A percentile compares a stretch with the other conserved stretches of the same genome.
Evolutionary conservation across 345 rosid species (phyloP).

Genomic region (Aquilaria malaccensis): DNA sequence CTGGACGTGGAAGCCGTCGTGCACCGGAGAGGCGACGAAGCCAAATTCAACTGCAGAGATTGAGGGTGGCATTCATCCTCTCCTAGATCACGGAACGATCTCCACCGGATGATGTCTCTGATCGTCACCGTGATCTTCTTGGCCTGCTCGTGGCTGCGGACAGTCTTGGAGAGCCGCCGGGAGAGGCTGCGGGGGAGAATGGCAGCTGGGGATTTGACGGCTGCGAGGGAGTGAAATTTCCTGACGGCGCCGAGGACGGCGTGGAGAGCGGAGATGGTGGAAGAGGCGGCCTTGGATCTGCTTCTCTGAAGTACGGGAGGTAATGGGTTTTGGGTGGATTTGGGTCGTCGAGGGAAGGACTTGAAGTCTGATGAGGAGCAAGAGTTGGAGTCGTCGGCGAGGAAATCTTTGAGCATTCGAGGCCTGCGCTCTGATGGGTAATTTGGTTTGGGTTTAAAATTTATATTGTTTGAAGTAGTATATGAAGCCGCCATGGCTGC

Average conservation of each 20-base stretch:
- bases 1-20: conserved; percentile 18
- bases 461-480: not conserved
- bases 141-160: conserved; percentile 5
- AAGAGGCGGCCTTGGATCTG: conserved; percentile 32
- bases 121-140: conserved; percentile 27
- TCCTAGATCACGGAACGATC: conserved; percentile 54
- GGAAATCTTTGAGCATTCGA: conserved; percentile 74
- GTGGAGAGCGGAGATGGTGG: conserved; percentile 31
- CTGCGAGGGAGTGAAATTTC: conserved; percentile 25
- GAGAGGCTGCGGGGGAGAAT: conserved; percentile 40
- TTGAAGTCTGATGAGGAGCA: conserved; percentile 37
- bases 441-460: conserved; percentile 14
- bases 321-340: not conserved
- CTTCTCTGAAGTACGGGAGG: conserved; percentile 23
- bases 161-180: conserved; percentile 6
- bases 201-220: conserved; percentile 31
- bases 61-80: conserved; percentile 21
- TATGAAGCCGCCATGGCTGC: conserved; percentile 12
- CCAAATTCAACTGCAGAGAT: conserved; percentile 16
- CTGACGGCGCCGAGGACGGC: conserved; percentile 45
- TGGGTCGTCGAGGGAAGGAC: conserved; percentile 24
- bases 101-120: conserved; percentile 87
- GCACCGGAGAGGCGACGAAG: conserved; percentile 26
- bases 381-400: conserved; percentile 43
- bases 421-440: conserved; percentile 25